Evolutionary conservation across 768 basidiomycete species (phyloP), one percentile per base, ranked within the genome.

Genomic region (Peribolospora baueri): DNA sequence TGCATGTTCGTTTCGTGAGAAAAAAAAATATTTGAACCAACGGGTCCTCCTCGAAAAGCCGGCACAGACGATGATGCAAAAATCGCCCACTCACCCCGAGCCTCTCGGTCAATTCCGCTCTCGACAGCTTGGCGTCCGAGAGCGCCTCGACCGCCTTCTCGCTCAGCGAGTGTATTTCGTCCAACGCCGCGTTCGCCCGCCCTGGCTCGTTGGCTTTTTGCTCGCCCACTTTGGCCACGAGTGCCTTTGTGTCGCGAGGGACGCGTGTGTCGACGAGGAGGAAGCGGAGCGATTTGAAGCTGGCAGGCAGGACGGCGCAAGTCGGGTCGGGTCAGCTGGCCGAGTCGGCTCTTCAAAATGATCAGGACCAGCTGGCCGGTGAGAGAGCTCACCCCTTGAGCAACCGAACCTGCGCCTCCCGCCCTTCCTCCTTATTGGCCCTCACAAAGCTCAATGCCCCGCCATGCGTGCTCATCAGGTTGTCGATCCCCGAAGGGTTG

Each of bases 401-500:
- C 5, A 73, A 68, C 66, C 85, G 80, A 80, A 95, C 25, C 25
- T 25, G 25, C 25, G 25, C 25, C 25, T 25, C 25, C 25, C 25
- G 25, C 1, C 25, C 84, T 1, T 25, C 25, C 25, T 25, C 57
- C 82, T 57, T 59, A 42, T 57, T 79, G 61, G 84, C 71, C 55
- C 83, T 77, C 13, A 81, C 84, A 69, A 91, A 98, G 14, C 80
- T 77, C 60, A 97, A 72, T 38, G 87, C 93, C 50, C 91, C 91
- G 14, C 93, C 93, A 63, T 80, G 83, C 0, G 87, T 82, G 11
- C 84, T 75, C 42, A 95, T 85, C 14, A 88, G 83, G 67, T 98
- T 97, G 66, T 98, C 93, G 36, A 98, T 83, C 7, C 93, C 93
- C 62, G 86, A 91, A 3, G 93, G 93, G 63, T 83, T 97, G 0